Evolutionary conservation across 1,139 yeast genomes (phyloP).

Genomic region (Saccharomyces hybrid): DNA sequence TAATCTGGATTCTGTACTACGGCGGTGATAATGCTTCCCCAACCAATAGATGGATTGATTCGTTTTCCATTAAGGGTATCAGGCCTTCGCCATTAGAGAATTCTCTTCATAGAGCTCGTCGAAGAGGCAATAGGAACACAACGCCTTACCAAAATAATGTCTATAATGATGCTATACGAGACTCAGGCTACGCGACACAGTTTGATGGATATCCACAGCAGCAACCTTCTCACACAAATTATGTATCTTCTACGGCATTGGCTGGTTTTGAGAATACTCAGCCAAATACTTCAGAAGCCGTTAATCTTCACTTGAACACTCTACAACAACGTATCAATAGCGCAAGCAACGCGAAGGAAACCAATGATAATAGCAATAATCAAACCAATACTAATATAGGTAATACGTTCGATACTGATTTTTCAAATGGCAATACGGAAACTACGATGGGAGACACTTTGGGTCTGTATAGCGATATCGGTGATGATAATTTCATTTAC

Average conservation of each 20-base stretch:
- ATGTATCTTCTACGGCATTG: conserved; percentile 34
- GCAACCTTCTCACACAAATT: conserved; percentile 12
- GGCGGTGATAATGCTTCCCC: conserved; percentile 79
- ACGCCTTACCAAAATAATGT: neutral
- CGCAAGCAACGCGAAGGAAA: conserved; percentile 2
- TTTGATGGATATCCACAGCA: neutral
- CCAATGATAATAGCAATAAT: conserved; percentile 1
- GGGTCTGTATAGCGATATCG: conserved; percentile 30
- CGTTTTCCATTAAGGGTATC: conserved; percentile 46
- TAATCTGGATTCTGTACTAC: conserved; percentile 77
- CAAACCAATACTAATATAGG: conserved; percentile 10
- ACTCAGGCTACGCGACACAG: neutral
- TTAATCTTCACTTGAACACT: neutral
- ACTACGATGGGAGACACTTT: conserved; percentile 32
- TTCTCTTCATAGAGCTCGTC: conserved; percentile 19
- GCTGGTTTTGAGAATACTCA: conserved; percentile 35
- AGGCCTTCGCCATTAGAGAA: conserved; percentile 31
- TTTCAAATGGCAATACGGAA: conserved; percentile 32
- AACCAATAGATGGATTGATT: conserved; percentile 75
- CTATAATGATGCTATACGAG: neutral
- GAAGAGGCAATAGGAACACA: conserved; percentile 6
- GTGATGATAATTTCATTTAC: conserved; percentile 60
- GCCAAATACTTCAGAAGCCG: conserved; percentile 14
- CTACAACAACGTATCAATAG: neutral
- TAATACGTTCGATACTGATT: conserved; percentile 26